phyloP scores from a whole-genome alignment of 2,329 filamentous ascomycete species.

The Acephala macrosclerotiorum region DNA sequence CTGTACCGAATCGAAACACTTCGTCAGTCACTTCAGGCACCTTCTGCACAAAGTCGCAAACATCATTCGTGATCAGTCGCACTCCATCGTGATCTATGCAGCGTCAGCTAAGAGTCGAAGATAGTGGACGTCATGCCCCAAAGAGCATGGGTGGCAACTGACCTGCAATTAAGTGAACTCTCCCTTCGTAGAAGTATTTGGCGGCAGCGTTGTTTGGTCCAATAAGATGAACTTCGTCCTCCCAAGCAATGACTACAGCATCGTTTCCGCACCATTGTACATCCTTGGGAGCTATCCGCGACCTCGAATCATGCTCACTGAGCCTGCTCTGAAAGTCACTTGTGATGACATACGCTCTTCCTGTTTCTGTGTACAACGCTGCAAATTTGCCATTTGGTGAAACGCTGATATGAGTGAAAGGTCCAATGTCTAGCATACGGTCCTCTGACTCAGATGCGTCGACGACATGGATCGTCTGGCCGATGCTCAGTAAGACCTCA shows the following conservation, averaged over 20 bases:
- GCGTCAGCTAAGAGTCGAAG: conserved; percentile 27
- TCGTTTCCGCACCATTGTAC: conserved; percentile 98
- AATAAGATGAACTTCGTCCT: conserved; percentile 95
- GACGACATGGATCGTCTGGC: conserved; percentile 82
- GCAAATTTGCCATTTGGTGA: conserved; percentile 91
- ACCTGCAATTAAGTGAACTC: conserved; percentile 88
- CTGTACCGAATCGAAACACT: conserved; percentile 87
- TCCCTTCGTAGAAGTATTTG: conserved; percentile 88
- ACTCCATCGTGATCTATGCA: conserved; percentile 78
- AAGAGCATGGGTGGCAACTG: conserved; percentile 43
- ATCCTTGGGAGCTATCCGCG: conserved; percentile 83
- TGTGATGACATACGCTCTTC: conserved; percentile 90
- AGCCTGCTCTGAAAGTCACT: conserved; percentile 93
- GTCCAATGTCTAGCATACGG: conserved; percentile 87
- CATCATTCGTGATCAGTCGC: conserved; percentile 86
- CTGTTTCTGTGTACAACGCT: conserved; percentile 84
- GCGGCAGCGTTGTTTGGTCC: conserved; percentile 80
- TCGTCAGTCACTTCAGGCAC: conserved; percentile 87
- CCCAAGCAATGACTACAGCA: conserved; percentile 92
- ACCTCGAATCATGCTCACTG: conserved; percentile 90
- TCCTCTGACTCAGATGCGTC: conserved; percentile 93
- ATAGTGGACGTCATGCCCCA: neutral
- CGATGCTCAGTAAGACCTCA: conserved; percentile 87
- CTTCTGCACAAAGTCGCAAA: conserved; percentile 97
- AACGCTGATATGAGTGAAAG: conserved; percentile 88